Evolutionary conservation across 202 grass and related monocot genomes (phyloP), one percentile per base, ranked within the genome.

Genomic region (Bolboschoenoplectus hybrid): DNA sequence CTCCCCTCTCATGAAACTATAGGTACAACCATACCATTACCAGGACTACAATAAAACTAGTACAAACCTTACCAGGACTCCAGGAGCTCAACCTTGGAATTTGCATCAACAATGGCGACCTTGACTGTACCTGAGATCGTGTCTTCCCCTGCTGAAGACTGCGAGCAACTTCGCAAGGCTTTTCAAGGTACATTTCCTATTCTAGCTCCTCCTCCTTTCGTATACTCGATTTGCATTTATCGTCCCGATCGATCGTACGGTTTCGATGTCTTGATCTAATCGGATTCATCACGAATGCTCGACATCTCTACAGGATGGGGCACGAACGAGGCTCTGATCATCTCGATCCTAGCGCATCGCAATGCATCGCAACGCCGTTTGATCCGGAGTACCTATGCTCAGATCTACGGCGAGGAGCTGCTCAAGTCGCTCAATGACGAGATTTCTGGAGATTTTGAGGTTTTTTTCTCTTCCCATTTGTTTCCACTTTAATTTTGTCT

Each of bases 371-470:
- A 94, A 75, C 96, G 93, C 84, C 90, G 89, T 49, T 80, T 91
- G 67, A 98, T 98, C 86, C 93, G 95, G 67, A 46, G 69, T 49
- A 44, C 86, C 12, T 98, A 98, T 77, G 84, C 89, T 80, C 82
- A 94, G 46, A 41, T 63, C 41, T 94, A 91, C 85, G 90, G 93
- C 47, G 90, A 95, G 87, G 91, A 92, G 90, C 91, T 98, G 39
- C 93, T 98, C 80, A 94, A 92, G 84, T 81, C 93, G 5, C 91
- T 98, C 86, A 74, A 81, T 88, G 90, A 98, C 67, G 96, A 98
- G 82, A 95, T 94, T 90, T 87, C 92, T 71, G 93, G 93, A 50
- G 92, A 95, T 67, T 98, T 98, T 85, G 96, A 98, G 96, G 95
- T 95, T 16, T 67, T 64, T 45, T 82, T 32, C 45, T 57, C 38